These are phyloP conservation scores for Marsdenia floribunda DNA, from an alignment of 257 asterid genomes.

Conservation along the genomic window DNA sequence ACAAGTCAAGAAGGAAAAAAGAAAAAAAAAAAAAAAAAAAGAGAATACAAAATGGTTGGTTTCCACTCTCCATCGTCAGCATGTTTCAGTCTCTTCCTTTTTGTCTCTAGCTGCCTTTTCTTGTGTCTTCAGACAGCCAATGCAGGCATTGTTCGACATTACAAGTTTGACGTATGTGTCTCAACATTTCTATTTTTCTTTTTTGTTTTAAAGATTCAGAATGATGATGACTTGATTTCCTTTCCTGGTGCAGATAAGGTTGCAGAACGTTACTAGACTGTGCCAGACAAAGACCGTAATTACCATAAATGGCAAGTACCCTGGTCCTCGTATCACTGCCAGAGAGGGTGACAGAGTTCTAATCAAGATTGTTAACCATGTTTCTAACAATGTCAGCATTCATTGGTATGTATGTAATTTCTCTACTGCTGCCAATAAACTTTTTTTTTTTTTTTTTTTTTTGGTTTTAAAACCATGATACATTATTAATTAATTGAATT, in stretches of 20 bases:
- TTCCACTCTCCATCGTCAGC: conserved; percentile 6
- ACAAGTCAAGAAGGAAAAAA: neutral
- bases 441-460: neutral
- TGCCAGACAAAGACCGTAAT: conserved; percentile 52
- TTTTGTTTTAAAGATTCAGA: no score
- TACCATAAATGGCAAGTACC: conserved; percentile 62
- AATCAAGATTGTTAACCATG: conserved; percentile 50
- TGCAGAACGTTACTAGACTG: conserved; percentile 51
- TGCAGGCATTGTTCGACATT: conserved; percentile 17
- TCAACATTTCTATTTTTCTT: no score
- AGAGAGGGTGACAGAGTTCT: conserved; percentile 64
- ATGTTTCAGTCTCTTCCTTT: conserved; percentile 7
- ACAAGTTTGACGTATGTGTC: conserved; percentile 13
- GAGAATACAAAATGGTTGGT: conserved; percentile 1
- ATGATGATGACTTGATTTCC: neutral
- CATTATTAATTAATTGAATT: neutral
- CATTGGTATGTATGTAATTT: conserved; percentile 43
- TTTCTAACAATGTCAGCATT: conserved; percentile 50
- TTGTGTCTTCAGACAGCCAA: conserved; percentile 8
- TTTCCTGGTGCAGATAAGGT: conserved; percentile 34
- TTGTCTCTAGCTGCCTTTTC: conserved; percentile 16
- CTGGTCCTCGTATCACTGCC: conserved; percentile 55
- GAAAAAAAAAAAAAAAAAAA: no score
- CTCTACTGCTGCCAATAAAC: no score
- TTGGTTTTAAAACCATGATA: no score